Base-by-base conservation (phyloP, 1,284 basidiomycete species). In the Irpex sp. region DNA sequence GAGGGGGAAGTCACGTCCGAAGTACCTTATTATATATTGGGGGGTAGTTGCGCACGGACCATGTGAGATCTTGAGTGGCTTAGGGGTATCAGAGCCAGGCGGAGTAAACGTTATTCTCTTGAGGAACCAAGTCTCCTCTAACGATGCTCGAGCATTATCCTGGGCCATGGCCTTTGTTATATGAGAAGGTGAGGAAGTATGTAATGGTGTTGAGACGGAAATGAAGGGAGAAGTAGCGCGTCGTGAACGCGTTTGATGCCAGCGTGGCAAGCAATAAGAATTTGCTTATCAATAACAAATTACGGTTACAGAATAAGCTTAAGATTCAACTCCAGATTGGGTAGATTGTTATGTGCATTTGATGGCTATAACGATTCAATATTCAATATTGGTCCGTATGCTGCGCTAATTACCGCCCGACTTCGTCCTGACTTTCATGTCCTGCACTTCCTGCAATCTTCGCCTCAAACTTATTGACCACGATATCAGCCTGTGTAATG, bases 111-210 rank as follows among this genome's bases (percentile, higher is more conserved):
- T 66, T 60, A 94, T 86, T 43, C 81, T 74, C 73, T 94, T 94
- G 70, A 94, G 83, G 68, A 86, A 83, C 93, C 93, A 95, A 13
- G 92, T 85, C 57, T 93, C 89, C 54, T 74, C 70, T 4, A 70
- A 47, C 2, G 72, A 71, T 5, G 63, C 51, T 55, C 66, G 58
- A 21, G 39, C 17, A 15, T 43, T 49, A 17, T 58, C 49, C 13
- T 49, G 35, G 36, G 13, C 21, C 33, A 31, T 33, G 21, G 49
- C 17, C 21, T 17, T 9, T 17, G 49, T 26, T 17, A 51, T 51
- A 19, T 26, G 11, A 17, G 49, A 51, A 13, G n/a, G 3, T 4
- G n/a, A 26, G 21, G 13, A 17, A 19, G 13, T 15, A 26, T 8
- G 13, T 51, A 19, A 17, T 51, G 49, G n/a, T 17, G 17, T 15